These are phyloP conservation scores for Astragalus membranaceus DNA, from an alignment of 306 rosid species.

Conservation along the genomic window DNA sequence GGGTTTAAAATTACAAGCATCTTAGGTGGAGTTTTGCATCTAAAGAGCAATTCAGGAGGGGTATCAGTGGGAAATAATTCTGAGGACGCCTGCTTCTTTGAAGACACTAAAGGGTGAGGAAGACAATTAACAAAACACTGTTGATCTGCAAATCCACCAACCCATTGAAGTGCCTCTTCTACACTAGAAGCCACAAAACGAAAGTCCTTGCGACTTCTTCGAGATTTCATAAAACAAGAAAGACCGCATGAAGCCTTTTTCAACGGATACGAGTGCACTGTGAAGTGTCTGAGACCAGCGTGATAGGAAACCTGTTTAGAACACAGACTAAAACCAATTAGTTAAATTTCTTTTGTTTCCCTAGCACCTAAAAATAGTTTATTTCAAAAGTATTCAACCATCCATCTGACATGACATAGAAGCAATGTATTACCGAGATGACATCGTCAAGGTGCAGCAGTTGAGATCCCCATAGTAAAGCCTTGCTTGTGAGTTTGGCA, in stretches of 20 bases:
- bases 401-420: constrained; percentile 15
- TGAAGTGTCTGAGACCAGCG: constrained; percentile 91
- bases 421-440: constrained; percentile 72
- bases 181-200: constrained; percentile 72
- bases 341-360: background rate
- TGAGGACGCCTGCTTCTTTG: constrained; percentile 95
- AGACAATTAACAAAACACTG: constrained; percentile 86
- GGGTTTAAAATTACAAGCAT: constrained; percentile 98
- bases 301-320: constrained; percentile 84
- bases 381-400: constrained; percentile 16
- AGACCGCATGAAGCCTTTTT: constrained; percentile 70
- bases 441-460: constrained; percentile 72
- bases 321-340: constrained; percentile 27
- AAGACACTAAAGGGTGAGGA: constrained; percentile 89
- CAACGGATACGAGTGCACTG: constrained; percentile 78
- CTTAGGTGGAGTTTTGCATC: constrained; percentile 88
- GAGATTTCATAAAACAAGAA: constrained; percentile 66
- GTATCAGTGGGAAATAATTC: constrained; percentile 74
- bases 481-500: constrained; percentile 88
- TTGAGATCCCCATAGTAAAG: constrained; percentile 78
- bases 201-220: constrained; percentile 67
- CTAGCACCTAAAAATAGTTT: constrained; percentile 11
- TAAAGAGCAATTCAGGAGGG: constrained; percentile 90
- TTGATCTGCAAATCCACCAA: constrained; percentile 96
- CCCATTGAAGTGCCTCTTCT: constrained; percentile 97